Conservation (phyloP, 345 rosid species). For the Cardiospermum halicacabum region DNA sequence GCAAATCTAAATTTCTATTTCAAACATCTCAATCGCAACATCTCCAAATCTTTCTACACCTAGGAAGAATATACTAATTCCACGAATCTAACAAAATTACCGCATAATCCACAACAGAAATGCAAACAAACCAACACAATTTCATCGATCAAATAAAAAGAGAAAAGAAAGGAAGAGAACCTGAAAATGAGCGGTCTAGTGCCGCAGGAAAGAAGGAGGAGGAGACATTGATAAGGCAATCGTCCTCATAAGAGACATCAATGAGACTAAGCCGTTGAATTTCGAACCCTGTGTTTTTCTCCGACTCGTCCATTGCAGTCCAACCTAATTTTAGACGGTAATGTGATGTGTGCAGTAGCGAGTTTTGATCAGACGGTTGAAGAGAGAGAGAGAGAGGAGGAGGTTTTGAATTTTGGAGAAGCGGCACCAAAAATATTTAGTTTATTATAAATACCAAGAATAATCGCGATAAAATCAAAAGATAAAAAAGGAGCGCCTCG, state of each 20-base stretch:
- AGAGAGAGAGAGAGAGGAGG: conserved; percentile 1
- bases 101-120: neutral
- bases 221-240: conserved; percentile 60
- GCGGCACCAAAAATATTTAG: conserved; percentile 22
- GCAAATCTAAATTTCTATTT: neutral
- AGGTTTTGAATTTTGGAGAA: conserved; percentile 51
- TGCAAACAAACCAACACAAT: neutral
- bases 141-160: neutral
- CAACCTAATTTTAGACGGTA: neutral
- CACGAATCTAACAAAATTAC: neutral
- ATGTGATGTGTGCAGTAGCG: neutral
- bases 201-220: conserved; percentile 30
- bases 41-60: too few species aligned
- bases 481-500: conserved; percentile 5
- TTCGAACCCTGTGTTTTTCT: conserved; percentile 28
- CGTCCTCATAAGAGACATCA: conserved; percentile 81
- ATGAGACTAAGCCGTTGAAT: conserved; percentile 57
- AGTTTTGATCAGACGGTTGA: neutral
- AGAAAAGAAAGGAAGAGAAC: conserved; percentile 19
- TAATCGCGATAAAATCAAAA: neutral
- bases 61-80: neutral
- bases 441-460: neutral
- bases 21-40: too few species aligned
- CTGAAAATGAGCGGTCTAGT: conserved; percentile 28
- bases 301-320: conserved; percentile 47